Percentiles rank a stretch among this genome's conserved stretches.
These are phyloP conservation scores for Ganoderma resinaceum DNA, from an alignment of 1,284 basidiomycete species.

Conservation along the genomic window DNA sequence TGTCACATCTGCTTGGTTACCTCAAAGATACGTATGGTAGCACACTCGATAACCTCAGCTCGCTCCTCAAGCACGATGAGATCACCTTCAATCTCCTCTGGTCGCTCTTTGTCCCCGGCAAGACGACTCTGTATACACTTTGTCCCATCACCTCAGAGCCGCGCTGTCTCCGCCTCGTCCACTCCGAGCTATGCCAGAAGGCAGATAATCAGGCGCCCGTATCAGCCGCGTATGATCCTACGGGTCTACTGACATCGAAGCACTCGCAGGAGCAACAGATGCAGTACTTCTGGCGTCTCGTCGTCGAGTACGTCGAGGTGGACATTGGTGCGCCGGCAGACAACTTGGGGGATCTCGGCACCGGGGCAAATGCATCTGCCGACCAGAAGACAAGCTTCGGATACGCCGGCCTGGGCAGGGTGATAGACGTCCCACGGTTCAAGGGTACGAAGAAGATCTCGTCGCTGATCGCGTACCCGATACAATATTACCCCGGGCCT, in stretches of 20 bases:
- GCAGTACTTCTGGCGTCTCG: conserved; percentile 40
- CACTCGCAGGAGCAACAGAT: conserved; percentile 31
- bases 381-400: conserved; percentile 45
- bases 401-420: conserved; percentile 50
- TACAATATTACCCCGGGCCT: conserved; percentile 55
- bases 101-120: conserved; percentile 58
- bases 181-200: conserved; percentile 45
- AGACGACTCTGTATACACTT: conserved; percentile 54
- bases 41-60: conserved; percentile 52
- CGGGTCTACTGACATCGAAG: conserved; percentile 33
- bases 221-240: conserved; percentile 35
- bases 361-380: conserved; percentile 43
- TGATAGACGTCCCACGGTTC: conserved; percentile 50
- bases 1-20: conserved; percentile 55
- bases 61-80: conserved; percentile 57
- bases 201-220: conserved; percentile 29
- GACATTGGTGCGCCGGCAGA: conserved; percentile 36
- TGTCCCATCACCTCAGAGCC: conserved; percentile 62
- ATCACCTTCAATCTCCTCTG: conserved; percentile 67
- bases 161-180: conserved; percentile 54
- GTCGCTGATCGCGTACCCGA: conserved; percentile 56
- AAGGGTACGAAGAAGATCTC: conserved; percentile 55
- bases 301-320: conserved; percentile 41
- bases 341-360: conserved; percentile 42
- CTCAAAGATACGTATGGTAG: conserved; percentile 50